phyloP scores from a whole-genome alignment of 345 rosid genomes.

The Arabidopsis arenosa region DNA sequence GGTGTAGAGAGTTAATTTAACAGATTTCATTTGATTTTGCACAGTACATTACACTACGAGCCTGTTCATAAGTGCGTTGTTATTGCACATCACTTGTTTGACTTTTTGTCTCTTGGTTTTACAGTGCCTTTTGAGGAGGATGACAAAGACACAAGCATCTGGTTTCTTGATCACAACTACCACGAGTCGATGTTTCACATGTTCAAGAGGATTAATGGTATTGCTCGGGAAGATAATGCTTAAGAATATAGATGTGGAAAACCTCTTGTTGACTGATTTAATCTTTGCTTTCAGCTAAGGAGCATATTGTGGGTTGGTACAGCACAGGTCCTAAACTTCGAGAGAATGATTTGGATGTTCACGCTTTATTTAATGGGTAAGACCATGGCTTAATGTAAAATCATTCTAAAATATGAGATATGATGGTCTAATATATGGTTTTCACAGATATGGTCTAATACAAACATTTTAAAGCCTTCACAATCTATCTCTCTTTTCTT shows the following conservation, averaged over 20 bases:
- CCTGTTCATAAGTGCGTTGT: background rate
- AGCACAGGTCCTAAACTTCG: conserved; percentile 92
- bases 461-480: background rate
- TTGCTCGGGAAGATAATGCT: background rate
- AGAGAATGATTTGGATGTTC: conserved; percentile 89
- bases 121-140: conserved; percentile 98
- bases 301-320: conserved; percentile 98
- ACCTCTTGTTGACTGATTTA: background rate
- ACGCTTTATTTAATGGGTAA: conserved; percentile 73
- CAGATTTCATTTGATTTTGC: background rate
- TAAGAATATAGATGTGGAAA: background rate
- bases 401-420: background rate
- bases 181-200: conserved; percentile 95
- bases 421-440: background rate
- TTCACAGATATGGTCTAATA: no score
- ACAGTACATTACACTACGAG: background rate
- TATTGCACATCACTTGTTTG: conserved; percentile 8
- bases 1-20: background rate
- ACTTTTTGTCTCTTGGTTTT: conserved; percentile 16
- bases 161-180: conserved; percentile 98
- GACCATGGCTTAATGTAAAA: conserved; percentile 21
- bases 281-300: conserved; percentile 71
- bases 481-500: background rate
- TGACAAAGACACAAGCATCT: conserved; percentile 84
- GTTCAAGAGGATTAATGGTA: conserved; percentile 96